A percentile compares a stretch with the other conserved stretches of the same genome.
Conservation (phyloP, 2,329 filamentous ascomycete species). For the Paraconiothyrium sp. region DNA sequence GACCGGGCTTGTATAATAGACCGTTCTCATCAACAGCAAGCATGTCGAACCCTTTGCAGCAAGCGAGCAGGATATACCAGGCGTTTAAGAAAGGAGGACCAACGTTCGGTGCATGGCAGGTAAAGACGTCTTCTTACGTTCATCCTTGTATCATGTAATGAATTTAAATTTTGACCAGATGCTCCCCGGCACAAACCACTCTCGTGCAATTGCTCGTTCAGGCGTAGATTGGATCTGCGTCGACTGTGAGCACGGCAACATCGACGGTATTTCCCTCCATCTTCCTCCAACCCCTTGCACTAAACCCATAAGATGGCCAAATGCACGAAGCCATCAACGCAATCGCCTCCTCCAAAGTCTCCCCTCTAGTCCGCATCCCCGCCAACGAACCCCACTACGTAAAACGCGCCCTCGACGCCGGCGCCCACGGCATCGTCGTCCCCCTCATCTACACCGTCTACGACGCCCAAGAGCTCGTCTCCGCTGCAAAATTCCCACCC, state of each 20-base stretch:
- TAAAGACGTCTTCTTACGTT: constrained; percentile 34
- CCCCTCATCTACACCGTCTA: constrained; percentile 63
- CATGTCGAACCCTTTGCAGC: constrained; percentile 59
- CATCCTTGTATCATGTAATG: background rate
- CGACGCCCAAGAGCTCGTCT: constrained; percentile 62
- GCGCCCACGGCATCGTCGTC: constrained; percentile 67
- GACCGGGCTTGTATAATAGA: background rate
- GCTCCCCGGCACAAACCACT: constrained; percentile 64
- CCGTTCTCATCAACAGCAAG: constrained; percentile 14
- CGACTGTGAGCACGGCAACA: constrained; percentile 66
- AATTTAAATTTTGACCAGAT: constrained; percentile 45
- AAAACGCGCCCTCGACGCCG: constrained; percentile 68
- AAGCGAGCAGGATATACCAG: constrained; percentile 62
- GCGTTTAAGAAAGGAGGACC: constrained; percentile 60
- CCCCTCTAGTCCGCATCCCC: constrained; percentile 59
- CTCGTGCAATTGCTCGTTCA: constrained; percentile 62
- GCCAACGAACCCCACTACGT: constrained; percentile 70
- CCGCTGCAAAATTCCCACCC: constrained; percentile 66
- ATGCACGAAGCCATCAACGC: constrained; percentile 66
- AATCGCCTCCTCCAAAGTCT: constrained; percentile 56
- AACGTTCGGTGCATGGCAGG: constrained; percentile 67
- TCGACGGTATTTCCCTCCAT: constrained; percentile 55
- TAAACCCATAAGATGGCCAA: constrained; percentile 50
- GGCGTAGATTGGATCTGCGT: constrained; percentile 65
- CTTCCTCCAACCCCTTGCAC: constrained; percentile 3